Conservation (phyloP, 2,329 filamentous ascomycete species). For the Sporothrix pseudoabietina region DNA sequence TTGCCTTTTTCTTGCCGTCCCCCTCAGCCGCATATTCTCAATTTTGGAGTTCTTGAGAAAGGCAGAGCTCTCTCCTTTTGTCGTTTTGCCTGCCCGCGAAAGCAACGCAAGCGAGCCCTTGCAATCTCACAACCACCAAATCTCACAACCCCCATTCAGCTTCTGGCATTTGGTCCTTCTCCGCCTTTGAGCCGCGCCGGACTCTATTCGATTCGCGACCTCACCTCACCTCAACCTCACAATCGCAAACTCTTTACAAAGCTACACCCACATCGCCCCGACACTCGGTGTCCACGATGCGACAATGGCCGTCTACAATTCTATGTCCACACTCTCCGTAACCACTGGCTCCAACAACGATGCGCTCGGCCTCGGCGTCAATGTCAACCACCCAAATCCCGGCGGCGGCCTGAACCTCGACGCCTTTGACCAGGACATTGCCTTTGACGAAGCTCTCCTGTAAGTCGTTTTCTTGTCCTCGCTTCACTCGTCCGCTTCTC, state of each 20-base stretch:
- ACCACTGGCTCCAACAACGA: slow-evolving; percentile 49
- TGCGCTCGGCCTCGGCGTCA: slow-evolving; percentile 51
- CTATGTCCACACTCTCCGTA: slow-evolving; percentile 55
- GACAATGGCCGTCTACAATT: slow-evolving; percentile 59
- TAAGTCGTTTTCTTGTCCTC: slow-evolving; percentile 42
- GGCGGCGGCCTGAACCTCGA: slow-evolving; percentile 48
- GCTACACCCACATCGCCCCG: background rate
- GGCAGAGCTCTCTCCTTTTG: no score
- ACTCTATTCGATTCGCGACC: background rate
- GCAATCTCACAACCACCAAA: background rate
- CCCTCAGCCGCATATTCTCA: background rate
- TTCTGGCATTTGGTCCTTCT: background rate
- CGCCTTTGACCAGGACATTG: slow-evolving; percentile 55
- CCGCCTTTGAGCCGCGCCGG: slow-evolving; percentile 18
- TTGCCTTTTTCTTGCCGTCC: slow-evolving; percentile 8
- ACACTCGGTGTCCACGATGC: slow-evolving; percentile 27
- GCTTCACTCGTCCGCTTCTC: no score
- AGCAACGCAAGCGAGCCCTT: background rate
- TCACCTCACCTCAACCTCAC: background rate
- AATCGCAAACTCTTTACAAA: background rate
- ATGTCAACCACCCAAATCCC: slow-evolving; percentile 40
- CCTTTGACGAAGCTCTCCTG: slow-evolving; percentile 61
- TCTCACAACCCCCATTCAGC: background rate
- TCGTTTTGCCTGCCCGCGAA: background rate
- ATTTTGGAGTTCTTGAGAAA: background rate